These are phyloP conservation scores for Plasmopara muralis DNA, from an alignment of 352 stramenopile species.

Conservation along the genomic window DNA sequence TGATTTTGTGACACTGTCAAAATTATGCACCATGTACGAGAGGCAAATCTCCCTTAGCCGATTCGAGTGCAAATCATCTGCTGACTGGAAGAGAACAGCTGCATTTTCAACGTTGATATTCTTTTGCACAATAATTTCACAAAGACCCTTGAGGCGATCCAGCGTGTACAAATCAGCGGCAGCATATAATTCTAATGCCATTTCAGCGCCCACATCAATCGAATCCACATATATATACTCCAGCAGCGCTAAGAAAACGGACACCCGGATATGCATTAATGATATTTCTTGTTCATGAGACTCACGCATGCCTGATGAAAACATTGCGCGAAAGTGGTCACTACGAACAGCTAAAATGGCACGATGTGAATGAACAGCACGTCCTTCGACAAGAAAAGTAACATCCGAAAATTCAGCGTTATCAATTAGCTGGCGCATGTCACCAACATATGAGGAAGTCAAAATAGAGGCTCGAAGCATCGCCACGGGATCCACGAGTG, in stretches of 20 bases:
- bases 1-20: conserved; percentile 89
- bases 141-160: conserved; percentile 89
- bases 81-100: conserved; percentile 74
- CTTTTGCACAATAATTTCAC: conserved; percentile 87
- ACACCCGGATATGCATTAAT: conserved; percentile 84
- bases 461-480: conserved; percentile 70
- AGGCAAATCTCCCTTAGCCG: conserved; percentile 87
- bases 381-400: conserved; percentile 82
- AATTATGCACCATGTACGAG: conserved; percentile 85
- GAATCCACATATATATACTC: conserved; percentile 97
- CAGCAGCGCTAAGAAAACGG: conserved; percentile 92
- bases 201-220: conserved; percentile 87
- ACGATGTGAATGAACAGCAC: conserved; percentile 75
- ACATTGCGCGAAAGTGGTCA: conserved; percentile 92
- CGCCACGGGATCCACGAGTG: conserved; percentile 80
- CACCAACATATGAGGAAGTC: conserved; percentile 79
- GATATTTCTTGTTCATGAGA: conserved; percentile 81
- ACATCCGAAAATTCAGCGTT: conserved; percentile 86
- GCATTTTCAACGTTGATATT: conserved; percentile 85
- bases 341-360: conserved; percentile 92
- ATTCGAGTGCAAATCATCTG: conserved; percentile 77
- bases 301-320: conserved; percentile 93
- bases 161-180: conserved; percentile 93
- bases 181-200: conserved; percentile 93
- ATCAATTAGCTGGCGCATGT: conserved; percentile 92